Evolutionary conservation across 257 asterid species (phyloP), one percentile per base, ranked within the genome.

Genomic region (Plantago major): DNA sequence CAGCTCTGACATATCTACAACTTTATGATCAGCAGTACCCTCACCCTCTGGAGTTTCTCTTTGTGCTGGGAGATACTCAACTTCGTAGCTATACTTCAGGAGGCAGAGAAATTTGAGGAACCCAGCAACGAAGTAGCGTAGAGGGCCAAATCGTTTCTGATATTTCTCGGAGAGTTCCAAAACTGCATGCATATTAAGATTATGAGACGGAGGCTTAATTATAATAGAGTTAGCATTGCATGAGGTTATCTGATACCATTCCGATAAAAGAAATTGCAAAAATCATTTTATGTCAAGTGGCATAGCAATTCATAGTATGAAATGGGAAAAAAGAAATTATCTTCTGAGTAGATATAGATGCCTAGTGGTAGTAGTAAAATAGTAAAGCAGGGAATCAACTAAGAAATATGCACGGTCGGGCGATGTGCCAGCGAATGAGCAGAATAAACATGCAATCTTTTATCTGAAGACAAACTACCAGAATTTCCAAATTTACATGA

Each of bases 111-210:
- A 86, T 73, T 89, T 92, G 75, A 92, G 93, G 69, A 92, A 76
- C 43, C 99, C 99, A 46, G 99, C 99, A 60, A 92, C 97, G 43
- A 92, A 86, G 73, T 92, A 92, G 18, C 99, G 95, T 42, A 92
- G 63, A 30, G 99, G 99, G 73, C 99, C 99, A 62, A 89, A 92
- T 22, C 94, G 83, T 73, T 89, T 89, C 72, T 92, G 99, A 71
- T 84, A 83, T 73, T 78, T 92, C 81, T 89, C 99, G 14, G 97
- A 92, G 45, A 89, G 96, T 81, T 89, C 97, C 85, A 92, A 63
- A 50, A 92, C 99, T 89, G 87, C 60, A 57, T 53, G 68, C 40
- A 60, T 17, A 65, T 62, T 65, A 55, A 72, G 54, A 55, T 66
- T 47, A 37, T 62, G 59, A 53, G 58, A 53, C 42, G 33, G 1